A percentile compares a stretch with the other conserved stretches of the same genome.
phyloP scores from a whole-genome alignment of 768 basidiomycete species.

The Suillus bovinus region DNA sequence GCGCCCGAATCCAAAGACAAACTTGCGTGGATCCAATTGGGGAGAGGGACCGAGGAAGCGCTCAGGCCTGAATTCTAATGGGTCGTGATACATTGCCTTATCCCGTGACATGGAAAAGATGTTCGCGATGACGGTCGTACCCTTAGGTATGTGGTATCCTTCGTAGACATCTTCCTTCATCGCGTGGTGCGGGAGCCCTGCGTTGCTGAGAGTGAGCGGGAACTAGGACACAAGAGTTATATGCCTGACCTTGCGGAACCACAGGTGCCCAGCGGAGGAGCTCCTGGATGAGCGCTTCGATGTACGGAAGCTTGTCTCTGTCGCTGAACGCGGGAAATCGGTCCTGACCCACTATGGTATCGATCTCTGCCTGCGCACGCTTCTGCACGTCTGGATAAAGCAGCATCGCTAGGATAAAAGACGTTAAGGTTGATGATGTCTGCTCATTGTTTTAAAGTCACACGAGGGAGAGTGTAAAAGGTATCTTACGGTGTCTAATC shows the following conservation, averaged over 20 bases:
- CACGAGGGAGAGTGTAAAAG: background rate
- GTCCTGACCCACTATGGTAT: slow-evolving; percentile 23
- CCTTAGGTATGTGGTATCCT: slow-evolving; percentile 23
- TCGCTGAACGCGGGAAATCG: slow-evolving; percentile 27
- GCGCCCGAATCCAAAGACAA: slow-evolving; percentile 22
- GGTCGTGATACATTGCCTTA: slow-evolving; percentile 17
- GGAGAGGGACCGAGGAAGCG: slow-evolving; percentile 21
- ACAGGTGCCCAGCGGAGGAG: slow-evolving; percentile 23
- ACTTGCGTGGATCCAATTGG: slow-evolving; percentile 16
- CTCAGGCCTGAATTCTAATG: slow-evolving; percentile 24
- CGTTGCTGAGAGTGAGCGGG: background rate
- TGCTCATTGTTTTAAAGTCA: background rate
- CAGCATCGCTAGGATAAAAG: slow-evolving; percentile 29
- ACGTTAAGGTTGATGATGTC: background rate
- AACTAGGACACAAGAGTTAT: too few relatives aligned
- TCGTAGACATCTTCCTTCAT: slow-evolving; percentile 19
- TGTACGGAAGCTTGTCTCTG: slow-evolving; percentile 25
- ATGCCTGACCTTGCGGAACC: slow-evolving; percentile 1
- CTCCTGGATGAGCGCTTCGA: slow-evolving; percentile 28
- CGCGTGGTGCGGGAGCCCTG: background rate
- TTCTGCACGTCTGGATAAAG: slow-evolving; percentile 27
- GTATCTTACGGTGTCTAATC: slow-evolving; percentile 26
- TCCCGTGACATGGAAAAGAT: slow-evolving; percentile 23
- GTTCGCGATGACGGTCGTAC: slow-evolving; percentile 19
- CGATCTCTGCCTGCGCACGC: slow-evolving; percentile 29